Base-by-base conservation (phyloP, 2,329 filamentous ascomycete species). In the Stagonosporopsis vannaccii region DNA sequence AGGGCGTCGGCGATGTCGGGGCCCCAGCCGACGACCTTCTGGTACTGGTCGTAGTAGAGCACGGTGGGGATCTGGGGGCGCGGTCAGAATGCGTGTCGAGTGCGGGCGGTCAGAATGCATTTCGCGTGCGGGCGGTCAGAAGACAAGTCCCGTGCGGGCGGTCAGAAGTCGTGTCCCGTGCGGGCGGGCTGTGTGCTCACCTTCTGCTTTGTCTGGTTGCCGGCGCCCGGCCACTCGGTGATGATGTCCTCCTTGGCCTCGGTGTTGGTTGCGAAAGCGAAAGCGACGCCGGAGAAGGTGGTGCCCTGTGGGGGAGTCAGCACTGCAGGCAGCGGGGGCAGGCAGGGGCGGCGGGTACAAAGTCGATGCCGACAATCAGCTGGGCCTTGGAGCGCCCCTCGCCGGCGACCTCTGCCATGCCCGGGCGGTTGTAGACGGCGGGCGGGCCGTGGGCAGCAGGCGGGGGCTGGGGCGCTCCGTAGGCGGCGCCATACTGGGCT, bases 1-100 rank as follows among this genome's bases (percentile, higher is more conserved):
- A 98, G 85, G 62, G 95, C 95, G 79, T 98, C 94, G 59, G 95
- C 92, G 70, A 98, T 98, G 82, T 99, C 95, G 54, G 94, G 93
- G 60, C 95, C 95, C 95, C 95, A 99, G 69, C 95, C 95, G n/a
- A 98, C 95, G 44, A 99, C 95, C 78, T 98, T 97, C 74, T 99
- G 95, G 78, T 97, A 97, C 79, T 98, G 94, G 75, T 99, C 95
- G 75, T 99, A 99, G 82, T 99, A 99, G 59, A 99, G 86, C n/a
- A 99, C 95, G 13, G 95, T 98, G 15, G 95, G 95, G 68, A 99
- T 98, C 95, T 96, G 2, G 51, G 6, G 36, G 62, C 47, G 62
- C 47, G 62, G 51, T 40, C 11, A 39, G 17, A n/a, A 33, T 33
- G 13, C 19, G 36, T 11, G 28, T 25, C 20, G 39, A 1, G 6